Percentiles rank a stretch among this genome's conserved stretches.
Evolutionary conservation across 176 grass and related monocot genomes (phyloP).

Genomic region (Hyparrhenia diplandra): DNA sequence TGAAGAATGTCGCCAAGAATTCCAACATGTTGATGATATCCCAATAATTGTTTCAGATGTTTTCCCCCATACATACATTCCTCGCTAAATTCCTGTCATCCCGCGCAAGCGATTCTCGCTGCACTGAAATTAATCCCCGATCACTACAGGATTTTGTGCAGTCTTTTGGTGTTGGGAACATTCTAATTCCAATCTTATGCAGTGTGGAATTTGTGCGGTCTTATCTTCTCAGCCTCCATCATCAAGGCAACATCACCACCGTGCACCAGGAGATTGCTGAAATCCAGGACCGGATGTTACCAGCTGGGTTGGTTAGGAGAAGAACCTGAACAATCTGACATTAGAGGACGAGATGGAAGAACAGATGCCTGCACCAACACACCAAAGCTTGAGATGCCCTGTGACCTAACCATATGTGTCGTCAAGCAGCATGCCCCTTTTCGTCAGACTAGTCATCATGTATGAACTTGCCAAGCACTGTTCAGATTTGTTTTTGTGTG

Average conservation of each 20-base stretch:
- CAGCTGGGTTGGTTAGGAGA: neutral
- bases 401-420: neutral
- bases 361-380: conserved; percentile 31
- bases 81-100: conserved; percentile 13
- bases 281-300: neutral
- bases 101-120: conserved; percentile 5
- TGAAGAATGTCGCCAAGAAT: neutral
- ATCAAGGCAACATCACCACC: neutral
- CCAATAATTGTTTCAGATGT: neutral
- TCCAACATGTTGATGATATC: neutral
- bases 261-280: neutral
- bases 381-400: conserved; percentile 12
- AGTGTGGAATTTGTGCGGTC: conserved; percentile 36
- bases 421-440: neutral
- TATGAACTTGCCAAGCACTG: neutral
- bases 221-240: conserved; percentile 20
- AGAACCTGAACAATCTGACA: conserved; percentile 29
- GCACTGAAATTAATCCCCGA: conserved; percentile 1
- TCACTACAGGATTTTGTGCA: neutral
- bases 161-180: conserved; percentile 15
- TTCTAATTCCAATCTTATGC: neutral
- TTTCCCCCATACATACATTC: neutral
- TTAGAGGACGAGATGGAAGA: neutral
- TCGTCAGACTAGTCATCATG: neutral
- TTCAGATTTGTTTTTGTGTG: neutral